Conservation (phyloP, 2,329 filamentous ascomycete species). For the Ramularia collo-cygni region DNA sequence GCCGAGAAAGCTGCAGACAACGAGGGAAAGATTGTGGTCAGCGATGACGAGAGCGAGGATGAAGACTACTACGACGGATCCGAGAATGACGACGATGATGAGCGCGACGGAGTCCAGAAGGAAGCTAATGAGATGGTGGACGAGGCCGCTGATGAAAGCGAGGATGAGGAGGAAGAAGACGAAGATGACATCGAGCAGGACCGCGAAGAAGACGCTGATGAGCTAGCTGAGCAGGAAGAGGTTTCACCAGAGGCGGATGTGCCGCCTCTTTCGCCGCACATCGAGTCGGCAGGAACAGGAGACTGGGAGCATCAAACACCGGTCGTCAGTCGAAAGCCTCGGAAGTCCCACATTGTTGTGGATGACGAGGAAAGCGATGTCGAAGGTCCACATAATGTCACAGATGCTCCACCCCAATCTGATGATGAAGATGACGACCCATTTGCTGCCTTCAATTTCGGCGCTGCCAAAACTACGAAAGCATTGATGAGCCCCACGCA, state of each 20-base stretch:
- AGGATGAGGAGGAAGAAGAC: slow-evolving; percentile 42
- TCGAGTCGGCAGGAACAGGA: neutral
- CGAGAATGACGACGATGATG: slow-evolving; percentile 15
- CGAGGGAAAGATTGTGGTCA: slow-evolving; percentile 40
- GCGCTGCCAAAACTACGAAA: slow-evolving; percentile 14
- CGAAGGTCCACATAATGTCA: slow-evolving; percentile 3
- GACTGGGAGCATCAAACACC: slow-evolving; percentile 8
- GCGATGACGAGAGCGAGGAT: slow-evolving; percentile 52
- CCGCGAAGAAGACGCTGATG: slow-evolving; percentile 17
- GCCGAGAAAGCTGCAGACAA: slow-evolving; percentile 57
- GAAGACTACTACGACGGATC: slow-evolving; percentile 33
- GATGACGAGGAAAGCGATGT: slow-evolving; percentile 32
- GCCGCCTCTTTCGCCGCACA: neutral
- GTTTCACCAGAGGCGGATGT: no score
- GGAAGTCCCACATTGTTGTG: slow-evolving; percentile 27
- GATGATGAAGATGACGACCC: slow-evolving; percentile 21
- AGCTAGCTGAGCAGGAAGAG: slow-evolving; percentile 11
- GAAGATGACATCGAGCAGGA: slow-evolving; percentile 34
- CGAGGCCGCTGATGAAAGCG: slow-evolving; percentile 16
- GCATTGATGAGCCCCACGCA: slow-evolving; percentile 30
- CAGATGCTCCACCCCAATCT: slow-evolving; percentile 1
- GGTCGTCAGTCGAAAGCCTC: slow-evolving; percentile 16
- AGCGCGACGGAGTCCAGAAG: slow-evolving; percentile 1
- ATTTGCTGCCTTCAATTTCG: slow-evolving; percentile 30
- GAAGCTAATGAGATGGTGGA: slow-evolving; percentile 13